Conservation (phyloP, 305 asterid genomes). For the Plantago lanceolata region DNA sequence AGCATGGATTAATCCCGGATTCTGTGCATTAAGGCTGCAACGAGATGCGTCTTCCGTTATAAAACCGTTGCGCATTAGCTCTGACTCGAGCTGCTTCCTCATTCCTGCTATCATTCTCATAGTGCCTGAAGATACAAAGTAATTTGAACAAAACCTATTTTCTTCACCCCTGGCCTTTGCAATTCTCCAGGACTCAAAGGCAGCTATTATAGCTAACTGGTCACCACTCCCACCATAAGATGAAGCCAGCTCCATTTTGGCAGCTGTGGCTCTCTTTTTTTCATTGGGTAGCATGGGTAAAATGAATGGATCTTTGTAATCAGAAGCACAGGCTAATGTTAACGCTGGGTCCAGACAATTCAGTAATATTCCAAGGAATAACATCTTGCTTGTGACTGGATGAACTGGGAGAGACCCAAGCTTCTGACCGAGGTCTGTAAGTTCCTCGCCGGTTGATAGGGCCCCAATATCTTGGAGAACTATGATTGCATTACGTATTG, state of each 20-base stretch:
- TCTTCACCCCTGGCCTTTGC: conserved; percentile 68
- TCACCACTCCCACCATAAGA: conserved; percentile 74
- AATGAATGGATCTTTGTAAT: conserved; percentile 72
- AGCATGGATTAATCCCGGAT: conserved; percentile 78
- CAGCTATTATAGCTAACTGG: conserved; percentile 85
- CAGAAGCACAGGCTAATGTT: conserved; percentile 91
- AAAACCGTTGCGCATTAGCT: conserved; percentile 57
- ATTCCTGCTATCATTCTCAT: conserved; percentile 67
- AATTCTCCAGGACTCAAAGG: conserved; percentile 75
- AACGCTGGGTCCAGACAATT: conserved; percentile 89
- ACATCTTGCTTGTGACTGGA: conserved; percentile 93
- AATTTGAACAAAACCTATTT: conserved; percentile 57
- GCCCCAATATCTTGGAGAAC: conserved; percentile 94
- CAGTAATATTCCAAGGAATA: conserved; percentile 65
- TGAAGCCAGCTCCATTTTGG: conserved; percentile 72
- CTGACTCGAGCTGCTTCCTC: conserved; percentile 71
- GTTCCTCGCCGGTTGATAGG: conserved; percentile 65
- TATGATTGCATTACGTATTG: conserved; percentile 66
- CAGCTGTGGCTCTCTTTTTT: conserved; percentile 64
- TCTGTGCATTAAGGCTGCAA: conserved; percentile 61
- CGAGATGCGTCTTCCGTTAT: conserved; percentile 49
- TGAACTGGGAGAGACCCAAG: conserved; percentile 90
- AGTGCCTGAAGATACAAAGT: conserved; percentile 56
- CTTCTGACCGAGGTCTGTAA: conserved; percentile 82
- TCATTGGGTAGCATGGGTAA: conserved; percentile 68